A percentile compares a stretch with the other conserved stretches of the same genome.
These are phyloP conservation scores for Cicer cuneatum DNA, from an alignment of 306 rosid genomes.

Conservation along the genomic window DNA sequence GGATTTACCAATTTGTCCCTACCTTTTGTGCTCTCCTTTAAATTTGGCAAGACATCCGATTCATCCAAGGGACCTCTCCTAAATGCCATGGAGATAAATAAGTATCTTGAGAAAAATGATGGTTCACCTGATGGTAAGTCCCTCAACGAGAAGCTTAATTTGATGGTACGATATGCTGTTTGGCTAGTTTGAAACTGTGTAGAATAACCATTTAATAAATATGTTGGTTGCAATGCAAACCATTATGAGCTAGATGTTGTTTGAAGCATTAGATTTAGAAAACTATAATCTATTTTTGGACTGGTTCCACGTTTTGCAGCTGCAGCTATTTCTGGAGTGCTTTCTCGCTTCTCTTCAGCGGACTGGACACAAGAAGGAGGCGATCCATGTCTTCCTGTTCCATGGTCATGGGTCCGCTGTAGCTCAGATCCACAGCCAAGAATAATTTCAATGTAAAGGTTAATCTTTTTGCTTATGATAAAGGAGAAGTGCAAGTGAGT, in stretches of 20 bases:
- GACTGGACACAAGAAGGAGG: constrained; percentile 92
- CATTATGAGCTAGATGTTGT: constrained; percentile 11
- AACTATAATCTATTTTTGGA: constrained; percentile 32
- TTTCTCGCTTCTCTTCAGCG: constrained; percentile 66
- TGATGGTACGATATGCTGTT: constrained; percentile 30
- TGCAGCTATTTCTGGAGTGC: constrained; percentile 56
- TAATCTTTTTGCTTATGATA: constrained; percentile 34
- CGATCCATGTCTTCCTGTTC: constrained; percentile 90
- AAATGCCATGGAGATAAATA: constrained; percentile 95
- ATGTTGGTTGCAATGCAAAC: constrained; percentile 6
- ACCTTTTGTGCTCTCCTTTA: constrained; percentile 81
- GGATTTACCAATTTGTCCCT: constrained; percentile 75
- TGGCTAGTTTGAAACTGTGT: constrained; percentile 32
- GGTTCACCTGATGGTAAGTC: constrained; percentile 84
- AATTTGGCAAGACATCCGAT: constrained; percentile 80
- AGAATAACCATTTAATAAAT: constrained; percentile 2
- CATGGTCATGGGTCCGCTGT: constrained; percentile 97
- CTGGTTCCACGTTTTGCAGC: constrained; percentile 58
- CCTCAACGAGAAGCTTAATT: constrained; percentile 30
- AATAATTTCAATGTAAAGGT: constrained; percentile 78
- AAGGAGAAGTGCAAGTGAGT: constrained; percentile 24
- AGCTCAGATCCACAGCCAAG: constrained; percentile 80
- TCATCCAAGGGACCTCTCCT: constrained; percentile 85
- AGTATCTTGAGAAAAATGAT: constrained; percentile 73
- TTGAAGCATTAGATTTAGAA: constrained; percentile 35